Percentiles rank a stretch among this genome's conserved stretches.
Evolutionary conservation across 2,329 filamentous ascomycete genomes (phyloP).

Genomic region (Dactylellina haptotyla): DNA sequence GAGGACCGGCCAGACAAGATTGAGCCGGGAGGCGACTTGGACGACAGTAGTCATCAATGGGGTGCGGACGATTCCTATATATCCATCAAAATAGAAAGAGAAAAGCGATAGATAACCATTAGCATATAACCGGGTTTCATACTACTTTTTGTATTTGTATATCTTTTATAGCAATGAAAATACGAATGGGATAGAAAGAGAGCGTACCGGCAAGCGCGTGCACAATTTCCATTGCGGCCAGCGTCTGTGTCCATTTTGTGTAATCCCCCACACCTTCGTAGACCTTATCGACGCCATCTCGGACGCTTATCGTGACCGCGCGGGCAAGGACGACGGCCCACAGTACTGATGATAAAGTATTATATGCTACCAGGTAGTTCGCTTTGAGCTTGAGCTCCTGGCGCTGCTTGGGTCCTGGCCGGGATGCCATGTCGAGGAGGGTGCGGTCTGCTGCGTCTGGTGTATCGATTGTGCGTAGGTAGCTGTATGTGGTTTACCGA

Average conservation of each 20-base stretch:
- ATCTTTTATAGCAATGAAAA: background rate
- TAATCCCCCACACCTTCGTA: slow-evolving; percentile 73
- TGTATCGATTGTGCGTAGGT: background rate
- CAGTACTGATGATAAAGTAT: slow-evolving; percentile 77
- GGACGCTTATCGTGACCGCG: slow-evolving; percentile 69
- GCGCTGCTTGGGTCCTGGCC: slow-evolving; percentile 21
- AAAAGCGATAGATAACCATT: background rate
- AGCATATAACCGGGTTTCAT: background rate
- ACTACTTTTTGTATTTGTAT: background rate
- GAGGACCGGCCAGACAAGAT: slow-evolving; percentile 88
- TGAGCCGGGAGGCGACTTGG: slow-evolving; percentile 86
- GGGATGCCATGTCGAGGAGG: slow-evolving; percentile 34
- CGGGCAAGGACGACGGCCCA: slow-evolving; percentile 82
- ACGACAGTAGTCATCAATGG: slow-evolving; percentile 85
- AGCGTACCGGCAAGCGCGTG: slow-evolving; percentile 78
- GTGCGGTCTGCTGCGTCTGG: background rate
- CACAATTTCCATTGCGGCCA: slow-evolving; percentile 82
- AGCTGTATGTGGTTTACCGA: background rate
- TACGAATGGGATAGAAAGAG: background rate
- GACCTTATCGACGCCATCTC: slow-evolving; percentile 69
- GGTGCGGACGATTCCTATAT: slow-evolving; percentile 80
- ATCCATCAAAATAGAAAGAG: background rate
- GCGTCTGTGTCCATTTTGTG: slow-evolving; percentile 82
- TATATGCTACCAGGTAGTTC: slow-evolving; percentile 85
- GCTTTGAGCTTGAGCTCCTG: slow-evolving; percentile 46